A percentile compares a stretch with the other conserved stretches of the same genome.
Conservation (phyloP, 2,329 filamentous ascomycete species). For the Zalaria sp. region DNA sequence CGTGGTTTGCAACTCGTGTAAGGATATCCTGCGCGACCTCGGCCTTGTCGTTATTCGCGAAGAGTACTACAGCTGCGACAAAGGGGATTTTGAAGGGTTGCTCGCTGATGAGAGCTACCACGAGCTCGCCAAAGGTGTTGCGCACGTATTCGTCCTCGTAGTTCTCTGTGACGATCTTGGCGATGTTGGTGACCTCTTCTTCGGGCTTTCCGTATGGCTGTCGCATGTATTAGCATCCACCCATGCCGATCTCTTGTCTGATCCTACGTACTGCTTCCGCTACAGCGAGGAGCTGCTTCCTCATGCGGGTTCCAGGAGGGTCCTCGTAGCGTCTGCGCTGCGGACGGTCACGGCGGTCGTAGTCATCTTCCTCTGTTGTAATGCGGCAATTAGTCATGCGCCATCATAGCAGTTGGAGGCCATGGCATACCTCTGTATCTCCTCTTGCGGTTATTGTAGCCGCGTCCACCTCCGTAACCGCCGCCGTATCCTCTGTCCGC, state of each 20-base stretch:
- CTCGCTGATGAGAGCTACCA: constrained; percentile 67
- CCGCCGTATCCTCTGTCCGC: constrained; percentile 6
- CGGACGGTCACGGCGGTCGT: constrained; percentile 57
- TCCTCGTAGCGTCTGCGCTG: constrained; percentile 62
- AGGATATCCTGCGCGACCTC: constrained; percentile 63
- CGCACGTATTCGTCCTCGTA: constrained; percentile 73
- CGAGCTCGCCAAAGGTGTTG: constrained; percentile 56
- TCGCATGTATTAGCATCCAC: neutral
- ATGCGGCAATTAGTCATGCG: constrained; percentile 1
- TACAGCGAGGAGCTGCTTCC: constrained; percentile 64
- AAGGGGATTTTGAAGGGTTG: constrained; percentile 98
- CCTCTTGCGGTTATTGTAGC: constrained; percentile 54
- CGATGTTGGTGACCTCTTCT: constrained; percentile 63
- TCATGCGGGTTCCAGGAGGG: constrained; percentile 47
- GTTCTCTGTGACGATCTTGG: constrained; percentile 65
- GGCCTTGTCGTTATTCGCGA: constrained; percentile 63
- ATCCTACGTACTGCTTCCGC: constrained; percentile 42
- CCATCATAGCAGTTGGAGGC: neutral
- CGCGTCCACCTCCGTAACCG: constrained; percentile 28
- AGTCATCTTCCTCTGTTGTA: constrained; percentile 57
- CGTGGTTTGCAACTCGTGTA: constrained; percentile 41
- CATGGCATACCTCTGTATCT: constrained; percentile 56
- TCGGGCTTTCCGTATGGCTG: constrained; percentile 58
- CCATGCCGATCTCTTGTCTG: neutral
- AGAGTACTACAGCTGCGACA: constrained; percentile 67